Evolutionary conservation across 2,329 filamentous ascomycete species (phyloP), one percentile per base, ranked within the genome.

Genomic region (Arthrobotrys conoides): DNA sequence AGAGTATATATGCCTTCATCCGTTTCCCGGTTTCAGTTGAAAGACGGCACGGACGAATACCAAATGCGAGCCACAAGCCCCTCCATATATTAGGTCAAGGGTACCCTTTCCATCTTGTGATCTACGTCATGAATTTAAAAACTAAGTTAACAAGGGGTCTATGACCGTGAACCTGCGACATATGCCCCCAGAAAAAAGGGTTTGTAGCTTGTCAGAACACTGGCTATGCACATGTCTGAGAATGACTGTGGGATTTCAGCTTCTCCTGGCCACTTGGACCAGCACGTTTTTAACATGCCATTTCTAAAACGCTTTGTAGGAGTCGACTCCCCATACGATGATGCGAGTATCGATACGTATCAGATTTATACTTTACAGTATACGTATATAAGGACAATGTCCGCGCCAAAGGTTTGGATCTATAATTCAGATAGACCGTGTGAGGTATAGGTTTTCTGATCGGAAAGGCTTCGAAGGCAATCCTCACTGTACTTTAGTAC

Each of bases 1-100:
- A 38, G 48, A 38, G 41, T 63, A 20, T 20, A 63, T 3, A 51
- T 64, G 68, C 55, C 57, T 44, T 18, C 51, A 36, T 36, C 73
- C 63, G 63, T 20, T 20, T 30, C 44, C 68, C 44, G 63, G 63
- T 71, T 72, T 72, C 75, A 78, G 46, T 59, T 6, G 36, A 36
- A 46, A 18, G 20, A 67, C 33, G 48, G 57, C 59, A 77, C 67
- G 73, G 67, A 48, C 18, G 61, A 63, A 5, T 38, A 33, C 72
- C 66, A 65, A 59, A 76, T 61, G 36, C 72, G 61, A 71, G 30
- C 55, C 27, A 20, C 18, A 41, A 59, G 0, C 22, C 4, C 12
- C 24, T 41, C 18, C n/a, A 20, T 59, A 59, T 33, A 18, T 36
- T 10, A 27, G 0, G 33, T n/a, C 33, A 59, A 12, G 20, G 27